Evolutionary conservation across 306 rosid species (phyloP).

Genomic region (Trifolium fragiferum): DNA sequence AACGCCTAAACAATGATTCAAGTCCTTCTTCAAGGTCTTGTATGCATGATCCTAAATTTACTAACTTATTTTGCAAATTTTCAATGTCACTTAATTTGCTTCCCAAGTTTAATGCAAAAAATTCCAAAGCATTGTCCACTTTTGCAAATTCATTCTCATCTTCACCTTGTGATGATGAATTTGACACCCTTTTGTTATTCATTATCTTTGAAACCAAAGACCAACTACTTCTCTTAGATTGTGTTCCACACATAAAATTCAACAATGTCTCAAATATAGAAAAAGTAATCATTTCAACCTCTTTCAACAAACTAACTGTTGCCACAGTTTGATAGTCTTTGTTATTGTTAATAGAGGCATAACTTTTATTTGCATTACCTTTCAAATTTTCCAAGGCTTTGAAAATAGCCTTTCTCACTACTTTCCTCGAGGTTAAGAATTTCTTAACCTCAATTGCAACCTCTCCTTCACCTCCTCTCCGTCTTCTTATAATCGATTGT

Average conservation of each 20-base stretch:
- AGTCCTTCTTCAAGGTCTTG: slow-evolving; percentile 53
- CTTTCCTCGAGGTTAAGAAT: slow-evolving; percentile 46
- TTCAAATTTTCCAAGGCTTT: slow-evolving; percentile 47
- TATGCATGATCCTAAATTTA: slow-evolving; percentile 41
- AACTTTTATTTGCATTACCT: slow-evolving; percentile 37
- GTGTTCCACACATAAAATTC: slow-evolving; percentile 46
- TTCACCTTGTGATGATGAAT: slow-evolving; percentile 26
- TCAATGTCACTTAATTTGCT: slow-evolving; percentile 36
- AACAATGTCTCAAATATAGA: slow-evolving; percentile 42
- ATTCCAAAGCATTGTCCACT: slow-evolving; percentile 47
- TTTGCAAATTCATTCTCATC: slow-evolving; percentile 47
- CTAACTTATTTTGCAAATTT: slow-evolving; percentile 43
- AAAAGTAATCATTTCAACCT: slow-evolving; percentile 42
- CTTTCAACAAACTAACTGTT: slow-evolving; percentile 42
- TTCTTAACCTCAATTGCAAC: slow-evolving; percentile 41
- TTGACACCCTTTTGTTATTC: slow-evolving; percentile 39
- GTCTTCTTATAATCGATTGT: slow-evolving; percentile 47
- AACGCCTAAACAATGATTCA: slow-evolving; percentile 45
- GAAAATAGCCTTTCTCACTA: slow-evolving; percentile 46
- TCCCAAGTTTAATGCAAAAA: slow-evolving; percentile 36
- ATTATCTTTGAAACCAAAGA: slow-evolving; percentile 49
- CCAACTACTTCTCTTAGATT: slow-evolving; percentile 38
- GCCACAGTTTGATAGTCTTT: slow-evolving; percentile 34
- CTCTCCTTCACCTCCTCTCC: slow-evolving; percentile 41
- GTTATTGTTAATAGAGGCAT: not conserved